Conservation (phyloP, 2,329 filamentous ascomycete genomes). For the Tolypocladium ovalisporum region DNA sequence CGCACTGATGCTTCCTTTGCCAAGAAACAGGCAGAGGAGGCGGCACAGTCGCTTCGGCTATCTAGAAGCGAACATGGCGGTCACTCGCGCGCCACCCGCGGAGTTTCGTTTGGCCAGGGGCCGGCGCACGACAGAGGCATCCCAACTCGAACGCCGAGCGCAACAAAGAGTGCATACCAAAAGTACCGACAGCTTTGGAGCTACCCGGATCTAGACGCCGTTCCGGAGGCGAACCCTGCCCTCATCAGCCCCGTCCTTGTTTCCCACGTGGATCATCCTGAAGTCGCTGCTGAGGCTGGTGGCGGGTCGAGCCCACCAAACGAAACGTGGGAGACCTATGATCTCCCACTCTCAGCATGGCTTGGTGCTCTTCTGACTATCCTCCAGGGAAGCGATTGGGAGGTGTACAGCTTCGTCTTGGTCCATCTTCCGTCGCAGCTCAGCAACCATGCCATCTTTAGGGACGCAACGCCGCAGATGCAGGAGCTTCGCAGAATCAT, state of each 20-base stretch:
- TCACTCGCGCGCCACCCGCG: constrained; percentile 31
- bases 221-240: constrained; percentile 36
- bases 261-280: constrained; percentile 17
- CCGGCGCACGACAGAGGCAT: constrained; percentile 30
- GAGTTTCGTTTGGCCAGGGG: constrained; percentile 39
- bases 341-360: constrained; percentile 56
- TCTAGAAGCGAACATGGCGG: constrained; percentile 32
- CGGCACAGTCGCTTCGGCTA: constrained; percentile 30
- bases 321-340: constrained; percentile 21
- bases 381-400: constrained; percentile 74
- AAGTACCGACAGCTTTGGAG: constrained; percentile 45
- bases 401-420: constrained; percentile 82
- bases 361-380: constrained; percentile 66
- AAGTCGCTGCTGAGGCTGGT: constrained; percentile 2
- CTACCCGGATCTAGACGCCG: constrained; percentile 42
- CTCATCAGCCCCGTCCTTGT: constrained; percentile 41
- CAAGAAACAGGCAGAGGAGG: constrained; percentile 40
- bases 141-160: constrained; percentile 30
- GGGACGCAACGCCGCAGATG: constrained; percentile 61
- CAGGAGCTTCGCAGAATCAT: constrained; percentile 63
- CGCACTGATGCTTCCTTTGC: constrained; percentile 46
- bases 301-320: constrained; percentile 11
- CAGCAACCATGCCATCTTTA: constrained; percentile 80
- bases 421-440: constrained; percentile 80
- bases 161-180: constrained; percentile 18